Percentiles rank a stretch among this genome's conserved stretches.
Evolutionary conservation across 352 stramenopile genomes (phyloP).

Genomic region (Pythium dissimile): DNA sequence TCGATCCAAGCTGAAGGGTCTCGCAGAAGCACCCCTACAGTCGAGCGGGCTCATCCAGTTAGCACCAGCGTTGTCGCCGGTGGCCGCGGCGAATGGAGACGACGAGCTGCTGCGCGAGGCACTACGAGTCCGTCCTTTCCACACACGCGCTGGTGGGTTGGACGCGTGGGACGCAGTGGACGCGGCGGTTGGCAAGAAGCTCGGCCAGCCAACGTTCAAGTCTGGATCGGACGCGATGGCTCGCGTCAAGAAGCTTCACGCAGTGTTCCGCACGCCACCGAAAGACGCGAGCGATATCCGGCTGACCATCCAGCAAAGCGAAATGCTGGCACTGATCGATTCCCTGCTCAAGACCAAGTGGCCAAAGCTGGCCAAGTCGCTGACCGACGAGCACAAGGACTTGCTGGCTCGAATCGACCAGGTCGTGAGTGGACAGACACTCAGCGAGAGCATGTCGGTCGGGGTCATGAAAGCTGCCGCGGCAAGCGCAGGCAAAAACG

Average conservation of each 20-base stretch:
- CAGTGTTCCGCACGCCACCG: neutral
- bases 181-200: neutral
- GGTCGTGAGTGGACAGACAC: neutral
- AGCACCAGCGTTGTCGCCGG: neutral
- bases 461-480: neutral
- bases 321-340: constrained; percentile 10
- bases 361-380: neutral
- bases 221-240: neutral
- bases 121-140: constrained; percentile 3
- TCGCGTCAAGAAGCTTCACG: neutral
- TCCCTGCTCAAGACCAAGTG: neutral
- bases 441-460: neutral
- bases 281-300: neutral
- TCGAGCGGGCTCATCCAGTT: neutral
- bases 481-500: neutral
- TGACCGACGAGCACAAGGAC: neutral
- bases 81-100: neutral
- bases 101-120: constrained; percentile 3
- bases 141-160: neutral
- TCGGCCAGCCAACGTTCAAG: neutral
- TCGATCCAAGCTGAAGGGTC: too few relatives aligned
- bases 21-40: too few relatives aligned
- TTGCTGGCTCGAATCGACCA: neutral
- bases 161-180: constrained; percentile 2
- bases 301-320: neutral